Base-by-base conservation (phyloP, 352 stramenopile species). In the Globisporangium splendens region DNA sequence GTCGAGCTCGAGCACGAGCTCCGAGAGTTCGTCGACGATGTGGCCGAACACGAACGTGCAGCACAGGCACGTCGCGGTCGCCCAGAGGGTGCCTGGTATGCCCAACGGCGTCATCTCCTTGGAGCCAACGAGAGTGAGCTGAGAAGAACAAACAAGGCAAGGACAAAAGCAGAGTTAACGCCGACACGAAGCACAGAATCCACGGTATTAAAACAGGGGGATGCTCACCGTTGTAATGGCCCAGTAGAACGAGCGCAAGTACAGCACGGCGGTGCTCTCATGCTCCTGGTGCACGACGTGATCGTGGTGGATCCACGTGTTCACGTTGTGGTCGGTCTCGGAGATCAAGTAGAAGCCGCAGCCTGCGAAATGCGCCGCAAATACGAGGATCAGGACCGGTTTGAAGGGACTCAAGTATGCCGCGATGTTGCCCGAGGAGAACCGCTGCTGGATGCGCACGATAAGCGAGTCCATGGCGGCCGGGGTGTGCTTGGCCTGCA, bases 31-130 rank as follows among this genome's bases (percentile, higher is more conserved):
- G 3, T 83, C 80, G 6, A 93, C 68, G 38, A 93, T 89, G 54
- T 91, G 80, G 0, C 83, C 81, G 31, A 93, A 79, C 42, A 93
- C 78, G 56, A 93, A 93, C 6, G 81, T 79, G 46, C 83, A 89
- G 46, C 72, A 88, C 38, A 93, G 68, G 31, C 80, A 91, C 15
- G 76, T 86, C 3, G 80, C 42, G 0, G 73, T 77, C 7, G 83
- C 80, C 66, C 82, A 93, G n/a, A 90, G 54, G 7, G 83, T 91
- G 0, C 76, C 79, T 0, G 70, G 53, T 8, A 85, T 77, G 5
- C 75, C 75, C 18, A 87, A 35, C 12, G 83, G 83, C 1, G 88
- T 78, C 57, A 93, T 86, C 17, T 93, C 83, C 13, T 70, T 65
- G 0, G 82, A 91, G 4, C 82, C 83, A 2, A 91, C 80, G 4